Percentiles rank a stretch among this genome's conserved stretches.
phyloP scores from a whole-genome alignment of 305 asterid species.

The Fraxinus angustifolia region DNA sequence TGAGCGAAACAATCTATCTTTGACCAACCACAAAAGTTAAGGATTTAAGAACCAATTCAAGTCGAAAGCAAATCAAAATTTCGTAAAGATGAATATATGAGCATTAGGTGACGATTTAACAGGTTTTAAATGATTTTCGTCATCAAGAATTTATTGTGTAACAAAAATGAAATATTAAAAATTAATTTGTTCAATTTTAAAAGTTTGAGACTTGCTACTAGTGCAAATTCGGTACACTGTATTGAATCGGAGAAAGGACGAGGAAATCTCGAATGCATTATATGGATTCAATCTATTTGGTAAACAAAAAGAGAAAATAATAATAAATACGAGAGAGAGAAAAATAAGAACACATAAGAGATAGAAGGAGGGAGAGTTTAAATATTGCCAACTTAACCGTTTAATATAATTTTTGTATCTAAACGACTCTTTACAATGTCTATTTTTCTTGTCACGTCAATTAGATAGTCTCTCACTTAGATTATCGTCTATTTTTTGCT shows the following conservation, averaged over 20 bases:
- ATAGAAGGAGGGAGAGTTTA: neutral
- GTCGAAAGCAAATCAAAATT: neutral
- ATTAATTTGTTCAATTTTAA: neutral
- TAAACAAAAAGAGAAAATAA: neutral
- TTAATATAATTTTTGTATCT: too few relatives aligned
- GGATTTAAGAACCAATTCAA: neutral
- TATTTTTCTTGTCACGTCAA: neutral
- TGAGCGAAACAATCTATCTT: neutral
- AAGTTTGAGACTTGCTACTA: neutral
- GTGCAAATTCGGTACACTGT: neutral
- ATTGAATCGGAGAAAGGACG: neutral
- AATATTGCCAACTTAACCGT: neutral
- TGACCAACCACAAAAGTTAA: neutral
- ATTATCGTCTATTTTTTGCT: too few relatives aligned
- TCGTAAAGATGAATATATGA: neutral
- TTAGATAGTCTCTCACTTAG: neutral
- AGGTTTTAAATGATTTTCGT: neutral
- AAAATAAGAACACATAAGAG: neutral
- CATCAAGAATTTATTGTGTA: neutral
- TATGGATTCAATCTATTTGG: neutral
- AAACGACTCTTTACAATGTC: neutral
- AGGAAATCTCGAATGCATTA: neutral
- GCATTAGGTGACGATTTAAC: neutral
- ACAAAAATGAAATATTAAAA: neutral
- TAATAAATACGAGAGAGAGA: too few relatives aligned